Evolutionary conservation across 345 rosid species (phyloP).

Genomic region (Eucalyptus pumila): DNA sequence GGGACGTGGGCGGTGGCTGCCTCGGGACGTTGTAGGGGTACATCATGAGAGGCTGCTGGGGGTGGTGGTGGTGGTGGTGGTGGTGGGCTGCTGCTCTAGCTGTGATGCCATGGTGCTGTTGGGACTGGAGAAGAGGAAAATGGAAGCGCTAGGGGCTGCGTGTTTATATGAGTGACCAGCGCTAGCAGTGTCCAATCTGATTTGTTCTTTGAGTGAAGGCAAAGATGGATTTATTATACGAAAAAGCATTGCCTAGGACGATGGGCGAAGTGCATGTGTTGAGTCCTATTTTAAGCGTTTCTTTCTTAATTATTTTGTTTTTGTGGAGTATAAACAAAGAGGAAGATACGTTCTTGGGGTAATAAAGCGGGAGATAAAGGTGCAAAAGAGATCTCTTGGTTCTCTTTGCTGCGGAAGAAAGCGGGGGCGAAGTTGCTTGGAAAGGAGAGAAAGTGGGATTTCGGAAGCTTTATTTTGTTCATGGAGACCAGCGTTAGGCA

Average conservation of each 20-base stretch:
- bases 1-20: slow-evolving; percentile 14
- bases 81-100: background rate
- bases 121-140: background rate
- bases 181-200: background rate
- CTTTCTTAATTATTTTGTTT: background rate
- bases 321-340: background rate
- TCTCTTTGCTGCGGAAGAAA: slow-evolving; percentile 1
- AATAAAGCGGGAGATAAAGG: slow-evolving; percentile 16
- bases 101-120: slow-evolving; percentile 4
- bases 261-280: background rate
- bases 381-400: background rate
- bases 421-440: slow-evolving; percentile 12
- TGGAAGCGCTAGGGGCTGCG: background rate
- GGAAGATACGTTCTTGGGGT: background rate
- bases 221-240: background rate
- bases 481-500: background rate
- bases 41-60: slow-evolving; percentile 31
- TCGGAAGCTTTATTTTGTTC: background rate
- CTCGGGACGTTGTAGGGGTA: slow-evolving; percentile 38
- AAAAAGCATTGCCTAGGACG: slow-evolving; percentile 1
- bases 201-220: slow-evolving; percentile 38
- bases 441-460: slow-evolving; percentile 27
- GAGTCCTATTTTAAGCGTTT: background rate
- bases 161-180: background rate
- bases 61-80: background rate